These are phyloP conservation scores for Boletales sp. DNA, from an alignment of 768 basidiomycete species.

Conservation along the genomic window DNA sequence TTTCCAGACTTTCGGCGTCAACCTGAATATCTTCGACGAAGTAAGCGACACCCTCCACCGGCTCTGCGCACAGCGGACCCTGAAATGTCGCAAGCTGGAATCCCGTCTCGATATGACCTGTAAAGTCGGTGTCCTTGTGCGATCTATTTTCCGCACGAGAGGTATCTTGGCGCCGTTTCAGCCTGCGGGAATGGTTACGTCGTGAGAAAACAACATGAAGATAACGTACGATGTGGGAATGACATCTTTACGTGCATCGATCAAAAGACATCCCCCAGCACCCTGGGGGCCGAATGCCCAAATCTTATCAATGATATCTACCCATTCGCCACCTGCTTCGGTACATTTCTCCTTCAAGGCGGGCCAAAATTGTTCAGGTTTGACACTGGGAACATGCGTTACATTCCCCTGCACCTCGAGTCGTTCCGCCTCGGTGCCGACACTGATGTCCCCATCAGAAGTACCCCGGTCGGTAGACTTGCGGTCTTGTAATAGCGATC, in stretches of 20 bases:
- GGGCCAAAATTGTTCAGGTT: conserved; percentile 78
- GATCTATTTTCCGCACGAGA: conserved; percentile 32
- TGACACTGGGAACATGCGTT: conserved; percentile 58
- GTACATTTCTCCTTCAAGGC: conserved; percentile 59
- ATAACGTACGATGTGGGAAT: conserved; percentile 53
- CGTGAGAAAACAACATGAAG: conserved; percentile 4
- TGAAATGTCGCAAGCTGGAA: conserved; percentile 95
- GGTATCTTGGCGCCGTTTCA: conserved; percentile 43
- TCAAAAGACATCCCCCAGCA: conserved; percentile 80
- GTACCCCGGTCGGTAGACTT: conserved; percentile 34
- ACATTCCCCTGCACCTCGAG: conserved; percentile 55
- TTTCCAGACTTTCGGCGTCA: conserved; percentile 54
- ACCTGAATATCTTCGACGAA: conserved; percentile 77
- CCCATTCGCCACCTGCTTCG: conserved; percentile 78
- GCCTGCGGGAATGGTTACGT: conserved; percentile 32
- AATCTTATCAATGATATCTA: conserved; percentile 59
- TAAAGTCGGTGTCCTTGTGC: conserved; percentile 54
- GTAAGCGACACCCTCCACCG: conserved; percentile 89
- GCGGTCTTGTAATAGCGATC: conserved; percentile 53
- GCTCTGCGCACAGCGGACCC: conserved; percentile 93
- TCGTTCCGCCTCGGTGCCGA: conserved; percentile 34
- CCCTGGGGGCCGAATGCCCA: conserved; percentile 93
- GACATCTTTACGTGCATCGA: conserved; percentile 61
- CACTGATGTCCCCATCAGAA: conserved; percentile 7
- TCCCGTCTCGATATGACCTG: conserved; percentile 83